These are phyloP conservation scores for Malbranchea cinnamomea DNA, from an alignment of 2,329 filamentous ascomycete genomes.

Conservation along the genomic window DNA sequence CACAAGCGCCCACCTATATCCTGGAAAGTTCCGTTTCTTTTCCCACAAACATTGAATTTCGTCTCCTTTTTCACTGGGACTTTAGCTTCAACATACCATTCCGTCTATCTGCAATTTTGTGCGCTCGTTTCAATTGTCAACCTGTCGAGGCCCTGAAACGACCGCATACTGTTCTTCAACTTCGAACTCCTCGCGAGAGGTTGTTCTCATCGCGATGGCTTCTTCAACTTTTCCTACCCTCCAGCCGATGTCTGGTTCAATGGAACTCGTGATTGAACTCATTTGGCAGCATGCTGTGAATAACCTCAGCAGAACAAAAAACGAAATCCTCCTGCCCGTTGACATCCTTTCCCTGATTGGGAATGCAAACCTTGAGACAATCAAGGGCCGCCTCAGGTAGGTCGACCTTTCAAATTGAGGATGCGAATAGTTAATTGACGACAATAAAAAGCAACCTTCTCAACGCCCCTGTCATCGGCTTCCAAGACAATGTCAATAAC, in stretches of 20 bases:
- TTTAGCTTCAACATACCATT: too few relatives aligned
- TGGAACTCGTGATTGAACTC: constrained; percentile 12
- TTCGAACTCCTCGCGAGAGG: not conserved
- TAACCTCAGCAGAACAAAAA: constrained; percentile 17
- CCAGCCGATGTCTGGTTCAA: constrained; percentile 6
- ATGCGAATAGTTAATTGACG: constrained; percentile 5
- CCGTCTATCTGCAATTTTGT: too few relatives aligned
- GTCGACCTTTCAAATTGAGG: constrained; percentile 1
- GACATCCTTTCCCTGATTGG: constrained; percentile 19
- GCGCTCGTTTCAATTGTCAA: not conserved
- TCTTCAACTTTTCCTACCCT: constrained; percentile 4
- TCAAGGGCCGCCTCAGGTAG: constrained; percentile 19
- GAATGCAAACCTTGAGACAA: constrained; percentile 16
- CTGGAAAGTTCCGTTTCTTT: constrained; percentile 6
- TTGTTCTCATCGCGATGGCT: constrained; percentile 9
- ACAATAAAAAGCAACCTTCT: constrained; percentile 13
- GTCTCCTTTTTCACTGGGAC: constrained; percentile 3
- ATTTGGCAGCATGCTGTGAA: constrained; percentile 19
- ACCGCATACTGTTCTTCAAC: too few relatives aligned
- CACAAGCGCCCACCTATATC: constrained; percentile 5
- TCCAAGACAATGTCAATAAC: constrained; percentile 16
- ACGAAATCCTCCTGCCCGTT: constrained; percentile 19
- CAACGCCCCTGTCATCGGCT: constrained; percentile 14
- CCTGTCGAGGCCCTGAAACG: too few relatives aligned
- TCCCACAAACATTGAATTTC: constrained; percentile 1